Evolutionary conservation across 495 filamentous ascomycete species (phyloP), one percentile per base, ranked within the genome.

Genomic region (Parathielavia appendiculata): DNA sequence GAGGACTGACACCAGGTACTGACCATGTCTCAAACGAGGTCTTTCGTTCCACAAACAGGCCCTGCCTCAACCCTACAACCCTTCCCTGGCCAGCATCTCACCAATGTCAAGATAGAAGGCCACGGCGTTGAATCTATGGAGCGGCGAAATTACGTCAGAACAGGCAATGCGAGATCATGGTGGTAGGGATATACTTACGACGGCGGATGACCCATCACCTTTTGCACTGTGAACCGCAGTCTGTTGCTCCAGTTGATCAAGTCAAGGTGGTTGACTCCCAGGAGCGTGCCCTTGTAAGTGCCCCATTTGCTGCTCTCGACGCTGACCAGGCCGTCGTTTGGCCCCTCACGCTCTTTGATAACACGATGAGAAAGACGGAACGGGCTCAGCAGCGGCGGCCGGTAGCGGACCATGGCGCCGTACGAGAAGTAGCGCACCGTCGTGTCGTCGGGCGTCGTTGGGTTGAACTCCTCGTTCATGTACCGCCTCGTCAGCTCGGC

Each of bases 201-300:
- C 61, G 79, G 76, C 66, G 81, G 82, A 50, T 83, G 83, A 6
- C 90, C 88, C 57, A 83, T 83, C 64, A 86, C 73, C 61, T 85
- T 78, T 61, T 82, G 83, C 17, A 87, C 66, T 39, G 84, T 78
- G 83, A 84, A 95, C 59, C 85, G 81, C 35, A 95, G 58, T 51
- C 88, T 77, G 65, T 96, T 97, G 51, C 84, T 92, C 93, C 92
- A 98, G 73, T 97, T 97, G 70, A 97, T 98, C 52, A 96, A 75
- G 64, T 96, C 91, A 6, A 97, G 73, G 72, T 98, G 93, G 70
- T 85, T 95, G 32, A 95, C 90, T 11, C 82, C 84, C 6, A 91
- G 72, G n/a, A 98, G 70, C 4, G 93, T 97, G 5, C 93, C 93
- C 69, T 92, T 89, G 69, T 97, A 97, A 1, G 79, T 80, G n/a